Evolutionary conservation across 495 filamentous ascomycete genomes (phyloP).

Genomic region (Chaetomium fimeti): DNA sequence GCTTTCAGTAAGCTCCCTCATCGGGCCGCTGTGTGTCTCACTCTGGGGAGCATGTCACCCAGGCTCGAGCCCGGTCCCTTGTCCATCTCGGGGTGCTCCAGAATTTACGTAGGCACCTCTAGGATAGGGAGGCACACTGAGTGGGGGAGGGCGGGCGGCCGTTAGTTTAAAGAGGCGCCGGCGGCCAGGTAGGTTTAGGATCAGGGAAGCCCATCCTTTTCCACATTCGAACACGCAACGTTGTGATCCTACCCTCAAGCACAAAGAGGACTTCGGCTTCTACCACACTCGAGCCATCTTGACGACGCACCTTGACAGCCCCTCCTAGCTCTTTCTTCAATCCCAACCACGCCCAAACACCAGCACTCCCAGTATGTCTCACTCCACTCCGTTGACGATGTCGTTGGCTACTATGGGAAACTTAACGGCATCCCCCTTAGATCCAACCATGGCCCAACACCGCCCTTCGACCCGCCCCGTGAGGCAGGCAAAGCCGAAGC

Average conservation of each 20-base stretch:
- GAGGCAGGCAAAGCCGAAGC: constrained; percentile 29
- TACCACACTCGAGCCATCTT: too few relatives aligned
- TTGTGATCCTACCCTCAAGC: too few relatives aligned
- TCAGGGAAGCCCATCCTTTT: background rate
- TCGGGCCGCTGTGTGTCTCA: constrained; percentile 21
- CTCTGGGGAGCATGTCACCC: constrained; percentile 21
- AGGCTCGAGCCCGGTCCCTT: too few relatives aligned
- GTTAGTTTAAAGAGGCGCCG: constrained; percentile 27
- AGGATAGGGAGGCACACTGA: constrained; percentile 1
- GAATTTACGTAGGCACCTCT: constrained; percentile 31
- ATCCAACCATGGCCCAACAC: constrained; percentile 7
- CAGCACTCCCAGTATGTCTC: background rate
- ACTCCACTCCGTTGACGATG: background rate
- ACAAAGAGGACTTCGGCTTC: too few relatives aligned
- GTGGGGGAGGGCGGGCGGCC: constrained; percentile 21
- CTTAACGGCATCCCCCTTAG: background rate
- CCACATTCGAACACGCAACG: background rate
- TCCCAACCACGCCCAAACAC: too few relatives aligned
- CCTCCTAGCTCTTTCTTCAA: too few relatives aligned
- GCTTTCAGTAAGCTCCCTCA: constrained; percentile 24
- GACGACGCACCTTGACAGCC: too few relatives aligned
- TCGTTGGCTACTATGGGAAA: background rate
- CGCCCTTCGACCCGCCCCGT: constrained; percentile 1
- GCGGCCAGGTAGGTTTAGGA: constrained; percentile 18
- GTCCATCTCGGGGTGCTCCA: constrained; percentile 9